These are phyloP conservation scores for Grosmannia serpens DNA, from an alignment of 2,329 filamentous ascomycete species.

Conservation along the genomic window DNA sequence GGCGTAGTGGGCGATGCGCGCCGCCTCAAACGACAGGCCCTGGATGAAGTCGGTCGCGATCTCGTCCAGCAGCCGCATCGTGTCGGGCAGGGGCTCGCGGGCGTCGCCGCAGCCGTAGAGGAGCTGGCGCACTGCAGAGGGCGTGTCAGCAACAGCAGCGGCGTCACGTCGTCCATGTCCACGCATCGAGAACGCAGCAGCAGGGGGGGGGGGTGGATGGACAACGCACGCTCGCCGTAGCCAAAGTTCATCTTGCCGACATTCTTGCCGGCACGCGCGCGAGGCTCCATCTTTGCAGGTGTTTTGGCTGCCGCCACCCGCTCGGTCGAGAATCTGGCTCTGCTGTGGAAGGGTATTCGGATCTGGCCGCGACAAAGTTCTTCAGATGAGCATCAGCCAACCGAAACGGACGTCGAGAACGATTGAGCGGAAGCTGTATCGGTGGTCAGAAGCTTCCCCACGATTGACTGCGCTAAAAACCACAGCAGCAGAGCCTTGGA, in stretches of 20 bases:
- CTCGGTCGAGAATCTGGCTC: not conserved
- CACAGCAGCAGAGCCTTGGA: not conserved
- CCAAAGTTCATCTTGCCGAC: constrained; percentile 75
- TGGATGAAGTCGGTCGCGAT: constrained; percentile 96
- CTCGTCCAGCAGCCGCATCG: constrained; percentile 80
- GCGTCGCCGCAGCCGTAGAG: constrained; percentile 75
- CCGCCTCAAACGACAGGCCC: constrained; percentile 82
- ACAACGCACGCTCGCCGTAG: constrained; percentile 52
- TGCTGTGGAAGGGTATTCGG: not conserved
- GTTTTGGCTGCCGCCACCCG: not conserved
- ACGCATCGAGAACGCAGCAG: not conserved
- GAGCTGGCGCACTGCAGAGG: constrained; percentile 52
- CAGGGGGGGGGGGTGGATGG: not conserved
- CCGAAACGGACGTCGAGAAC: not conserved
- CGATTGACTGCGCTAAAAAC: not conserved
- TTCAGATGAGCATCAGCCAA: not conserved
- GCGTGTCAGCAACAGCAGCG: not conserved
- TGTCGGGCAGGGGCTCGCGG: constrained; percentile 66
- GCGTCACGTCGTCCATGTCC: no score
- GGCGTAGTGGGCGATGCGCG: constrained; percentile 71
- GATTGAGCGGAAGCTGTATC: not conserved
- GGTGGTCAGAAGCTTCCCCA: not conserved
- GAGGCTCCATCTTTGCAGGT: constrained; percentile 57
- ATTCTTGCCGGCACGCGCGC: constrained; percentile 67
- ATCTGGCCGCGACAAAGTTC: not conserved